Evolutionary conservation across 257 asterid genomes (phyloP), one percentile per base, ranked within the genome.

Genomic region (Solanum piurae): DNA sequence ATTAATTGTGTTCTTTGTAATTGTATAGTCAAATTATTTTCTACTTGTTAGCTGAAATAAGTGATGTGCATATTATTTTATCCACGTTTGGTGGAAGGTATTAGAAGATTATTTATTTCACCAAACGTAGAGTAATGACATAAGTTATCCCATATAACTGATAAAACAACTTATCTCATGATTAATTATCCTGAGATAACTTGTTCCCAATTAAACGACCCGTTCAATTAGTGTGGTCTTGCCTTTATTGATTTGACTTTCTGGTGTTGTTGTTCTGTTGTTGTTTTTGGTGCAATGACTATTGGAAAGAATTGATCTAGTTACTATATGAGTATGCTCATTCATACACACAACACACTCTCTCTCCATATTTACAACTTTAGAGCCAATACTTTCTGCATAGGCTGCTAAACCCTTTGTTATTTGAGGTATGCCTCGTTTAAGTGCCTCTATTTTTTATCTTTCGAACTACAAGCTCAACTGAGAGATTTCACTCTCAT

Each of bases 311-410:
- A 20, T 58, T 58, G 66, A 18, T 58, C 66, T 58, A 20, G 25
- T 20, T 58, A 58, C 25, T 58, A 58, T 9, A 20, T 58, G 66
- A 20, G 11, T 20, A 18, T 93, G 98, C 6, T 93, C 97, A 0
- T 91, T 87, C 98, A 96, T 87, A 77, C 98, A 96, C 98, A 96
- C 92, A 20, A 96, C 93, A 7, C 99, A 96, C 76, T 38, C 42
- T 96, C 99, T 90, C 52, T 96, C 98, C 1, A 90, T 94, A 25
- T 88, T 90, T 5, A 90, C 89, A 38, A 80, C 86, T 52, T 79
- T 90, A 9, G 77, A 89, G 52, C 89, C 92, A 84, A 86, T 88
- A 86, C 83, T 90, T 87, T 91, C 94, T 88, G 90, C 90, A 87
- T 89, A 90, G 40, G 87, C 93, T 4, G 94, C 91, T 88, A 91